These are phyloP conservation scores for Colletotrichum scovillei DNA, from an alignment of 2,329 filamentous ascomycete genomes.

Conservation along the genomic window DNA sequence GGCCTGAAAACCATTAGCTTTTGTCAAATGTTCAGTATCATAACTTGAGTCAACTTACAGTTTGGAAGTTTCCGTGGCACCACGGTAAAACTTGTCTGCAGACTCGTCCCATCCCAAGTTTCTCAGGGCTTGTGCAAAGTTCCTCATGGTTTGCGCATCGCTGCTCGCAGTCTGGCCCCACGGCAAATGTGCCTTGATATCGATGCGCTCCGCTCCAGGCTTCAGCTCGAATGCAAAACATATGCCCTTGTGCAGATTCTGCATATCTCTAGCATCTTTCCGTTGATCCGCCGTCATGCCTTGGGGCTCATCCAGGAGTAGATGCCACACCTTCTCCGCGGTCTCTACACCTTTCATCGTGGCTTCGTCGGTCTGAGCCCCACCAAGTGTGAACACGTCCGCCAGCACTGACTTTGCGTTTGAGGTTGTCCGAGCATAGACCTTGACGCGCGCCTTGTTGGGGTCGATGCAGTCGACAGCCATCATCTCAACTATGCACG, in stretches of 20 bases:
- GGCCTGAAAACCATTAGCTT: neutral
- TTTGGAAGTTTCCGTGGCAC: neutral
- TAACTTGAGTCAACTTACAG: slow-evolving; percentile 10
- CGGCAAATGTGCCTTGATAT: slow-evolving; percentile 23
- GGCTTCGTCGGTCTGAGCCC: slow-evolving; percentile 37
- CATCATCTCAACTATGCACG: slow-evolving; percentile 38
- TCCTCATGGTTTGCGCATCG: slow-evolving; percentile 23
- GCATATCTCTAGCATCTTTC: slow-evolving; percentile 30
- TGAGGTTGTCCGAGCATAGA: slow-evolving; percentile 37
- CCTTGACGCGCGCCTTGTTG: slow-evolving; percentile 39
- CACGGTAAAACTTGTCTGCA: slow-evolving; percentile 6
- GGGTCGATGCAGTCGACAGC: slow-evolving; percentile 41
- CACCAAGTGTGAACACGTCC: slow-evolving; percentile 40
- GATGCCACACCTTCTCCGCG: slow-evolving; percentile 39
- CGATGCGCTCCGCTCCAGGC: slow-evolving; percentile 33
- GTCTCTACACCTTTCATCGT: slow-evolving; percentile 37
- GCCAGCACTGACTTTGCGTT: slow-evolving; percentile 38
- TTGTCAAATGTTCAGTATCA: fast-evolving
- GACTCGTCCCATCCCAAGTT: slow-evolving; percentile 17
- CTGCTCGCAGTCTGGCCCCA: slow-evolving; percentile 27
- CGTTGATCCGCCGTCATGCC: slow-evolving; percentile 27
- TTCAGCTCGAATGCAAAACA: slow-evolving; percentile 41
- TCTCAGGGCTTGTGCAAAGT: slow-evolving; percentile 13
- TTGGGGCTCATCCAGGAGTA: slow-evolving; percentile 39
- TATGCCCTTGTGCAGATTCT: slow-evolving; percentile 35